Evolutionary conservation across 1,284 basidiomycete genomes (phyloP).

Genomic region (Apiotrichum sp.): DNA sequence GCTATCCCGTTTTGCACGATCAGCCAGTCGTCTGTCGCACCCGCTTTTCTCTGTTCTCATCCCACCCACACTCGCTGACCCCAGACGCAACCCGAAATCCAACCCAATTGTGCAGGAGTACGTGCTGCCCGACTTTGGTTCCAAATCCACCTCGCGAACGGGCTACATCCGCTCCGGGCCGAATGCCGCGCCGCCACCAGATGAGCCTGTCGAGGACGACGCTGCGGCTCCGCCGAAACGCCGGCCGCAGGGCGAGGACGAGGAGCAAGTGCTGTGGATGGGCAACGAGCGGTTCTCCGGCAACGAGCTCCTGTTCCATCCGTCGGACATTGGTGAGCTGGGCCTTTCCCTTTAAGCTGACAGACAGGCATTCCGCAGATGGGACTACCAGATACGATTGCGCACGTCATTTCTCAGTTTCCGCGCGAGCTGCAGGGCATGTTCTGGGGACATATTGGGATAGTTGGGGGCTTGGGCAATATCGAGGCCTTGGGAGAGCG

Average conservation of each 20-base stretch:
- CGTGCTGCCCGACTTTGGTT: conserved; percentile 77
- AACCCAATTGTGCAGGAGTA: conserved; percentile 79
- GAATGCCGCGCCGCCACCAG: conserved; percentile 23
- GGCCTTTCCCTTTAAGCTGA: neutral
- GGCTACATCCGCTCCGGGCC: conserved; percentile 59
- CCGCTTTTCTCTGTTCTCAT: too few species aligned
- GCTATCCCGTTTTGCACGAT: too few species aligned
- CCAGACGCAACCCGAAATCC: conserved; percentile 28
- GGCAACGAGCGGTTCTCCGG: conserved; percentile 83
- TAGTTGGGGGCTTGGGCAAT: conserved; percentile 75
- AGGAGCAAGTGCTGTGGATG: conserved; percentile 77
- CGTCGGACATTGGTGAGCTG: conserved; percentile 72
- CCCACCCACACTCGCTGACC: neutral
- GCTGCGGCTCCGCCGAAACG: conserved; percentile 4
- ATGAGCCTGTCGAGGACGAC: neutral
- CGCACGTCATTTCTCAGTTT: conserved; percentile 63
- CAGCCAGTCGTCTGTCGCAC: too few species aligned
- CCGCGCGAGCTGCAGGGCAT: conserved; percentile 74
- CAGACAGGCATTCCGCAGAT: conserved; percentile 65
- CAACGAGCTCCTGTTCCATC: conserved; percentile 81
- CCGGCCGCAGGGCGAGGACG: conserved; percentile 32
- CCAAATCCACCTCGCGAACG: conserved; percentile 51
- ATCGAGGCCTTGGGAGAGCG: conserved; percentile 67
- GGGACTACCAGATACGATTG: conserved; percentile 69
- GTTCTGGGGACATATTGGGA: conserved; percentile 88